Conservation (phyloP, 1,139 yeast genomes). For the Candida neerlandica region DNA sequence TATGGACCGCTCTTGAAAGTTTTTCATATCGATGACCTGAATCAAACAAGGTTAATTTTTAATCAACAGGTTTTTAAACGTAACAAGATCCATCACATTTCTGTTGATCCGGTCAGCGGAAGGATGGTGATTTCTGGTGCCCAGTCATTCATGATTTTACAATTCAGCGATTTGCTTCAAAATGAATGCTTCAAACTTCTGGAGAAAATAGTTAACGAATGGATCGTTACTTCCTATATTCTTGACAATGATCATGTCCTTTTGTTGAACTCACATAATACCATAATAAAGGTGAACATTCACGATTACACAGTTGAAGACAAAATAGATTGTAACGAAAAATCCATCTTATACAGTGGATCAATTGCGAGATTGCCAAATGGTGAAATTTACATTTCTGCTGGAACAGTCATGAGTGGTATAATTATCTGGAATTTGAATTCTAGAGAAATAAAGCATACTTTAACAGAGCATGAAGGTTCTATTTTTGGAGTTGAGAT, state of each 20-base stretch:
- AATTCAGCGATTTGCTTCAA: constrained; percentile 26
- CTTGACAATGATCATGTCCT: constrained; percentile 38
- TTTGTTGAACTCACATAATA: constrained; percentile 80
- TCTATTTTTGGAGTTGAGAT: constrained; percentile 82
- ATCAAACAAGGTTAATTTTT: constrained; percentile 40
- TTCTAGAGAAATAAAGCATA: constrained; percentile 49
- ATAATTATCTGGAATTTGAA: constrained; percentile 73
- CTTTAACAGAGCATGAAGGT: constrained; percentile 79
- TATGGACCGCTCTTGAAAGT: constrained; percentile 70
- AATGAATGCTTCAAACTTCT: constrained; percentile 12
- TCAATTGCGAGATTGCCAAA: constrained; percentile 53
- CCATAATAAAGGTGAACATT: constrained; percentile 53
- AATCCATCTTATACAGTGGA: constrained; percentile 87
- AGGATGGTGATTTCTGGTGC: constrained; percentile 68
- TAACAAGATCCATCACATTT: constrained; percentile 80
- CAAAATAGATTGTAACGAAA: constrained; percentile 61
- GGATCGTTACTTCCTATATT: constrained; percentile 71
- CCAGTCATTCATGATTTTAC: constrained; percentile 56
- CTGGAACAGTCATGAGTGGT: constrained; percentile 94
- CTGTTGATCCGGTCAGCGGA: constrained; percentile 31
- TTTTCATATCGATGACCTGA: constrained; percentile 37
- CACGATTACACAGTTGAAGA: constrained; percentile 28
- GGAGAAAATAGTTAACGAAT: constrained; percentile 66
- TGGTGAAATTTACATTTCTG: constrained; percentile 60
- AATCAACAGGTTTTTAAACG: constrained; percentile 56